Base-by-base conservation (phyloP, 805 yeast species). In the Metschnikowia reukaufii region DNA sequence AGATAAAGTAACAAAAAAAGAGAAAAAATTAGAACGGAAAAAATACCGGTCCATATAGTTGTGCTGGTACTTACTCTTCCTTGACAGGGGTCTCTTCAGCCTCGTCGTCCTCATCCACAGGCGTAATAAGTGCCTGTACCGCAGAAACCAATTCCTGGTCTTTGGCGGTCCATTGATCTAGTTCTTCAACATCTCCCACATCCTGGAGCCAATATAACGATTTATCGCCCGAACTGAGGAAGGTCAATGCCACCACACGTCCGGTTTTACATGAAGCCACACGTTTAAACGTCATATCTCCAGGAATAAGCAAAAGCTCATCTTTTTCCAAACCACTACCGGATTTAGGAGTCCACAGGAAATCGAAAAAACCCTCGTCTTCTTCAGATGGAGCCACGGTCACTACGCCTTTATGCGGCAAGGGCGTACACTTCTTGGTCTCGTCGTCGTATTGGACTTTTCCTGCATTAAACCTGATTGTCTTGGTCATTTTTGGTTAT, bases 251-350 rank as follows among this genome's bases (percentile, higher is more conserved):
- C 55, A 81, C 83, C 13, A 89, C 90, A 50, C 96, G 74, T 13
- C 96, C 96, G 0, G 89, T 79, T 36, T 68, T 77, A 64, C 95
- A 86, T 23, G 87, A 79, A 42, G 73, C 65, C 36, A 87, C 80
- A 45, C 79, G 86, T 51, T 78, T 78, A 82, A 90, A 87, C 36
- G 84, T 79, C 43, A 86, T 92, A 59, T 89, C 96, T 1, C 95
- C 96, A 0, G 95, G 94, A 55, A 88, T 82, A 36, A 88, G 78
- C 54, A 88, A 71, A 48, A 87, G 72, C 53, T 84, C 90, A 45
- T 82, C 86, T 37, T 72, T 72, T 47, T 76, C 81, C 8, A 71
- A 55, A 41, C 70, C 75, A 4, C 72, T 64, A 36, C 65, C 72
- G 25, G 77, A 80, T 47, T 86, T 79, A 27, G 95, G 88, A 33